Evolutionary conservation across 495 filamentous ascomycete genomes (phyloP).

Genomic region (Penicillium egyptiacum): DNA sequence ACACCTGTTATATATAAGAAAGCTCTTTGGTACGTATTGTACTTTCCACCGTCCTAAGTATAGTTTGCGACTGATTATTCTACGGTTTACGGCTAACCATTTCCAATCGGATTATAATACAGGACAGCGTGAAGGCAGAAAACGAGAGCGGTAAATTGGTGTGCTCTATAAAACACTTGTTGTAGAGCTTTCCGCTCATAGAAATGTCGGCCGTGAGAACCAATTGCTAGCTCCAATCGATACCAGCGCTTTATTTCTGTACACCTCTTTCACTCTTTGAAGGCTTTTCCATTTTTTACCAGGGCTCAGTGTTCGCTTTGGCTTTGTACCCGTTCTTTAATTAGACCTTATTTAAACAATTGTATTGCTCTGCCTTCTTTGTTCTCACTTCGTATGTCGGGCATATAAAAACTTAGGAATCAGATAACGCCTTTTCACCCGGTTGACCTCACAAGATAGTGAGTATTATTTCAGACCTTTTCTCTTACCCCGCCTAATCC

Average conservation of each 20-base stretch:
- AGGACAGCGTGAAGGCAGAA: no score
- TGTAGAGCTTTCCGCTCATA: no score
- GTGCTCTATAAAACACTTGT: no score
- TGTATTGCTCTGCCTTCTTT: background rate
- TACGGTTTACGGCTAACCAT: no score
- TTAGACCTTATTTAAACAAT: background rate
- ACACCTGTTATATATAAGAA: no score
- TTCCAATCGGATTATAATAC: no score
- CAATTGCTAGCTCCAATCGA: background rate
- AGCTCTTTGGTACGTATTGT: no score
- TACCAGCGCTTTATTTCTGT: background rate
- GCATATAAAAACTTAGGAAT: background rate
- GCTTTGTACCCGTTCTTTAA: background rate
- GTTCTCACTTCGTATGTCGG: background rate
- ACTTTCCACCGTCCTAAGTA: no score
- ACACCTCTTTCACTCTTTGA: background rate
- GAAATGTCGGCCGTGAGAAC: background rate
- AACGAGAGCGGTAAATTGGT: no score
- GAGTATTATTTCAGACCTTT: background rate
- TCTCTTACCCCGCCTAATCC: background rate
- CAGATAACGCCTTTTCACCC: background rate
- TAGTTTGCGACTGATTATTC: no score
- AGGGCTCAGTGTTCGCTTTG: background rate
- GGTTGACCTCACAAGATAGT: background rate
- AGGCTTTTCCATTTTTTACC: background rate